A percentile compares a stretch with the other conserved stretches of the same genome.
Evolutionary conservation across 2,329 filamentous ascomycete genomes (phyloP).

Genomic region (Harringtonia aguacate): DNA sequence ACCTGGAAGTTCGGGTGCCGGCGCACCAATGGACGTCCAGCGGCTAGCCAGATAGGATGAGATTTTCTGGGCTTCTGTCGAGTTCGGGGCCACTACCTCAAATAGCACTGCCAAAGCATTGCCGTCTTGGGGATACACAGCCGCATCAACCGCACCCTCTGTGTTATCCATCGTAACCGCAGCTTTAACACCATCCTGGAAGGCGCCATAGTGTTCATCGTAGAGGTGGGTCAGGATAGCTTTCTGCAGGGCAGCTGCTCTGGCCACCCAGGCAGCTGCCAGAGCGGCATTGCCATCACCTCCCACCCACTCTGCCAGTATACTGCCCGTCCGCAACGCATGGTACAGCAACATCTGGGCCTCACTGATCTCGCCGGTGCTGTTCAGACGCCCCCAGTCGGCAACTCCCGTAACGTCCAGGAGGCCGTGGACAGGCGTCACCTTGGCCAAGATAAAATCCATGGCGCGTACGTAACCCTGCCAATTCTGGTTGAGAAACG

Average conservation of each 20-base stretch:
- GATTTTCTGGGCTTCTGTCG: constrained; percentile 23
- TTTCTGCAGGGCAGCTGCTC: constrained; percentile 28
- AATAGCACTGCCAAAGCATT: constrained; percentile 46
- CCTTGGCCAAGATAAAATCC: constrained; percentile 16
- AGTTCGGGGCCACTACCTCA: constrained; percentile 21
- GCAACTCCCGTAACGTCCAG: constrained; percentile 36
- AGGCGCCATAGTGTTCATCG: constrained; percentile 34
- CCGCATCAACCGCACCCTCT: too few relatives aligned
- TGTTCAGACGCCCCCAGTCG: constrained; percentile 40
- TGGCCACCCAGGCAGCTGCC: constrained; percentile 25
- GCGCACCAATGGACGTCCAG: constrained; percentile 45
- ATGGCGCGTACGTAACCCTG: constrained; percentile 19
- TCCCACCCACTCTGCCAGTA: constrained; percentile 36
- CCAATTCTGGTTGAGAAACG: constrained; percentile 22
- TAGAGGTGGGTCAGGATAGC: constrained; percentile 38
- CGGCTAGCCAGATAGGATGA: constrained; percentile 34
- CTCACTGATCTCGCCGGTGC: constrained; percentile 38
- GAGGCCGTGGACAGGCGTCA: constrained; percentile 21
- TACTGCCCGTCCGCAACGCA: constrained; percentile 40
- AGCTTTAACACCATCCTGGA: constrained; percentile 43
- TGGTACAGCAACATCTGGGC: constrained; percentile 43
- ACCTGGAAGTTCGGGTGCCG: constrained; percentile 43
- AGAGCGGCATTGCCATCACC: constrained; percentile 23
- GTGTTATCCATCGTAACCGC: too few relatives aligned
- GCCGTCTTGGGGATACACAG: constrained; percentile 47